A percentile compares a stretch with the other conserved stretches of the same genome.
Evolutionary conservation across 2,329 filamentous ascomycete species (phyloP).

Genomic region (Bertia moriformis): DNA sequence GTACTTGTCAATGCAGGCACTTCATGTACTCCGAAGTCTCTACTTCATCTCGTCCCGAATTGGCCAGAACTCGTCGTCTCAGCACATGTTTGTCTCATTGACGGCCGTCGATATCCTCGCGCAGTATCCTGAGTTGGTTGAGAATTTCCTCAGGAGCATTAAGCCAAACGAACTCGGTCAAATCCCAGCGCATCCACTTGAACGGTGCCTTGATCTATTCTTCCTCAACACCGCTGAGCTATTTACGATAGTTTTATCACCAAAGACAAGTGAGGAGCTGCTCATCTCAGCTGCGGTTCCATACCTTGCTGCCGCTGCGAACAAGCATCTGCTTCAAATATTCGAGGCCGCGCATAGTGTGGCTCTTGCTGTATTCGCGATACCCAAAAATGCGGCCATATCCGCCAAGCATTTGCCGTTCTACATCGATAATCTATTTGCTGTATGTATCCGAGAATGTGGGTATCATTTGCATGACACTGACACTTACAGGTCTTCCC

Average conservation of each 20-base stretch:
- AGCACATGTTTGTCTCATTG: constrained; percentile 56
- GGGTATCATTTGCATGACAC: no score
- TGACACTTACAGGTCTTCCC: constrained; percentile 42
- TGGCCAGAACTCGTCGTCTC: constrained; percentile 49
- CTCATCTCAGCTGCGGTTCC: constrained; percentile 46
- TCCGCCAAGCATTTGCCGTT: constrained; percentile 49
- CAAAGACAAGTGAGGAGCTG: constrained; percentile 40
- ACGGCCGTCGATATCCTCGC: constrained; percentile 55
- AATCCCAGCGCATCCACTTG: constrained; percentile 48
- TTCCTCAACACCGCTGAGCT: constrained; percentile 61
- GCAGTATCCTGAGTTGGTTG: constrained; percentile 40
- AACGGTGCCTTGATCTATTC: constrained; percentile 55
- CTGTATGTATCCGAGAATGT: no score
- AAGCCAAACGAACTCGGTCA: constrained; percentile 21
- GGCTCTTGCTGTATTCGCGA: constrained; percentile 53
- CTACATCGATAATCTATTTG: constrained; percentile 54
- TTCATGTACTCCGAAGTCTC: constrained; percentile 49
- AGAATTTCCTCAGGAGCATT: constrained; percentile 34
- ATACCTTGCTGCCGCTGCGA: constrained; percentile 46
- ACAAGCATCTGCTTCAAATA: constrained; percentile 42
- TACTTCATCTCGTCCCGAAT: constrained; percentile 57
- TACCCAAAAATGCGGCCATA: constrained; percentile 45
- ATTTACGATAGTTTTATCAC: constrained; percentile 43
- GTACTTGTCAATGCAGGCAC: constrained; percentile 40
- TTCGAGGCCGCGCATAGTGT: constrained; percentile 62